Evolutionary conservation across 2,329 filamentous ascomycete genomes (phyloP), one percentile per base, ranked within the genome.

Genomic region (Colletotrichum lupini): DNA sequence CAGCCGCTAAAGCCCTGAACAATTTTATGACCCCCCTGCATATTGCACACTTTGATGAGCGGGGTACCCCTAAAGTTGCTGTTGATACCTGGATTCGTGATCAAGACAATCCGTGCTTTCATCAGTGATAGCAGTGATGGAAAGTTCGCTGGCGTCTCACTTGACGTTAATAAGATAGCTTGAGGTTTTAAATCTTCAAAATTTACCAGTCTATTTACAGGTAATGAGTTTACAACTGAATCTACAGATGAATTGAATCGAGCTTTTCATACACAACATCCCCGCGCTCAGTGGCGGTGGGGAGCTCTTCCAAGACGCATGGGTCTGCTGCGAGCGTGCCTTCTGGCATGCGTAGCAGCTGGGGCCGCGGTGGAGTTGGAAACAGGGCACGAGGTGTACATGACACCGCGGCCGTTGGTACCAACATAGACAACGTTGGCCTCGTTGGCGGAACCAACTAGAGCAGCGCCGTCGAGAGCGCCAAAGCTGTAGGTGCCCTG

Each of bases 381-480:
- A 14, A 60, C 11, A 30, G 64, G 53, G 69, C 69, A 72, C n/a
- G 65, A 68, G 58, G 65, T 68, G 52, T 77, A 83, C 67, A 87
- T 81, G 5, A 86, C 85, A 16, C 86, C 86, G 1, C 86, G 82
- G 0, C 86, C 86, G 67, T 88, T 87, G 2, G 86, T 88, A 0
- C 86, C 86, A 19, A 88, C 85, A 58, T 87, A 88, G 0, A 88
- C 85, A 65, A 85, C 80, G 1, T 82, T 82, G 3, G 83, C 82
- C 8, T 82, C 81, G 68, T 87, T 88, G 1, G 81, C 84, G 66
- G 85, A 87, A 2, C 86, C 87, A 0, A 81, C 82, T 1, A 88
- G 75, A 42, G 78, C 81, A 63, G 80, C 81, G 19, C 78, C 77
- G n/a, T 82, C 79, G 42, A 87, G 83, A 1, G 83, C 76, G 0